A percentile compares a stretch with the other conserved stretches of the same genome.
Evolutionary conservation across 805 yeast species (phyloP).

Genomic region (Metschnikowia cerradonensis): DNA sequence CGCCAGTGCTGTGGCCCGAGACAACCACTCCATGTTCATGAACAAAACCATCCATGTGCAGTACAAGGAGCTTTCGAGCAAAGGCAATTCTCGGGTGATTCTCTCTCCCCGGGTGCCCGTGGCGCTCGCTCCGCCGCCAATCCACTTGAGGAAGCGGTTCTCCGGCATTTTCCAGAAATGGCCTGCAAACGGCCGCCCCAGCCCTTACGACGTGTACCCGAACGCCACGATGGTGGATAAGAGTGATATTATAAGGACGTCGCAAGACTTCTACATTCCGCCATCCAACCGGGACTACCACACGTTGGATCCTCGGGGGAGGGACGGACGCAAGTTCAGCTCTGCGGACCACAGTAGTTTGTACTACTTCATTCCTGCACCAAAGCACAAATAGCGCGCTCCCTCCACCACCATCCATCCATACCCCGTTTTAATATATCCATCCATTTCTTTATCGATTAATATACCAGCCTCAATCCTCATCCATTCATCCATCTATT

Average conservation of each 20-base stretch:
- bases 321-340: conserved; percentile 7
- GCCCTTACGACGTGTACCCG: conserved; percentile 26
- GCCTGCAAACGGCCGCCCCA: conserved; percentile 7
- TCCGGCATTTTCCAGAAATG: conserved; percentile 10
- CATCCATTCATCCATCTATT: too few relatives aligned
- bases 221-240: conserved; percentile 9
- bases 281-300: conserved; percentile 7
- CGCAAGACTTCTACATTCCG: conserved; percentile 11
- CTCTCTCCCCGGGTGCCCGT: conserved; percentile 16
- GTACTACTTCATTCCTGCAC: conserved; percentile 14
- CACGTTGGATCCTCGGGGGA: conserved; percentile 5
- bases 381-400: conserved; percentile 4
- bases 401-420: background rate
- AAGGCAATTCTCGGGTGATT: conserved; percentile 25
- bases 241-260: conserved; percentile 6
- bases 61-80: conserved; percentile 54
- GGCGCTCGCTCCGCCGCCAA: conserved; percentile 78
- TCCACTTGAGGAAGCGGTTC: conserved; percentile 40
- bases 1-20: conserved; percentile 81
- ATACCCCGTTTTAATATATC: background rate
- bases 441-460: background rate
- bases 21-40: conserved; percentile 73
- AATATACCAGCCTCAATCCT: too few relatives aligned
- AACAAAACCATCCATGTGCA: conserved; percentile 82
- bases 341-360: conserved; percentile 11